Evolutionary conservation across 2,329 filamentous ascomycete species (phyloP), one percentile per base, ranked within the genome.

Genomic region (Mycosphaerella sp.): DNA sequence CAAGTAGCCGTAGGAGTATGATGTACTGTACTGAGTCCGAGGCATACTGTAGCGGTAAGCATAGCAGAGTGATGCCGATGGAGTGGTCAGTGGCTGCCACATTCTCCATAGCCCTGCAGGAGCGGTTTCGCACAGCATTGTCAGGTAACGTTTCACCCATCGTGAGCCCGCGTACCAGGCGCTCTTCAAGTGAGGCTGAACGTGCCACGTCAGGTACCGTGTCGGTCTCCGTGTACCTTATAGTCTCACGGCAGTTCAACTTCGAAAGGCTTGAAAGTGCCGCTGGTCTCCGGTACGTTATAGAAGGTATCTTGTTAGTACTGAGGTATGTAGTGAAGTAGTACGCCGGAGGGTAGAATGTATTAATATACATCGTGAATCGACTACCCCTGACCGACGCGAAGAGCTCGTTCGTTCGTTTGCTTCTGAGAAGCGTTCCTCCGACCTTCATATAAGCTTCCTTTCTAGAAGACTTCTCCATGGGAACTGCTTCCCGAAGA

Each of bases 171-270:
- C 12, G 28, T 27, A 49, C 46, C 46, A 43, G 46, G 41, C 41
- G 41, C 14, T 25, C 25, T 34, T 16, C 8, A 5, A 28, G 46
- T 43, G 37, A 42, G 46, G 46, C 30, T 43, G 39, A 36, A 36
- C 8, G 13, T 36, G 41, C 40, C 47, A 50, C 47, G 47, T 51
- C 49, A 51, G 49, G 49, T 51, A 51, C 49, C 49, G 30, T 25
- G 41, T 21, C 17, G n/a, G n/a, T 32, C 37, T 35, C 25, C 39
- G 39, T 6, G 41, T 13, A 40, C 36, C 18, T 10, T 14, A 50
- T 14, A 50, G 41, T 43, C 34, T n/a, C 28, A 28, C 32, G 28
- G 30, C 18, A 39, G 28, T 13, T 21, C 13, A 25, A 25, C 30
- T 9, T 34, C 30, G 28, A 34, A n/a, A 34, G 30, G 30, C 30